Base-by-base conservation (phyloP, 2,329 filamentous ascomycete species). In the Colletotrichum horii region DNA sequence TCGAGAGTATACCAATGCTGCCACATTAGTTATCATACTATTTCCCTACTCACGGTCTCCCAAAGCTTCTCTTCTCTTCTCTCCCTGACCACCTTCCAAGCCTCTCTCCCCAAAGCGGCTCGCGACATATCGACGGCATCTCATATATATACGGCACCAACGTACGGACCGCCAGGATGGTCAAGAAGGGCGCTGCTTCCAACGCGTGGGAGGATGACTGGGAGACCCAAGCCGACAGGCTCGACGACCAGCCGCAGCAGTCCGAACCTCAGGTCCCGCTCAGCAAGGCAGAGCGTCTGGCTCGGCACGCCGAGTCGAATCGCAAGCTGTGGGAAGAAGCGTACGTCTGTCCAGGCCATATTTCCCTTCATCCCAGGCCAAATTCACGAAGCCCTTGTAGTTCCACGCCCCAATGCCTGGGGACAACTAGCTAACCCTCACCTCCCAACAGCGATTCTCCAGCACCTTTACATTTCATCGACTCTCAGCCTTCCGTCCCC, bases 191-290 rank as follows among this genome's bases (percentile, higher is more conserved):
- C 64, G 84, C 84, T 26, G 84, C 93, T 74, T 93, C 94, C 48
- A 92, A 96, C 83, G 96, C 95, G 24, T 98, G 96, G 96, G 95
- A 96, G 38, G 90, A 98, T 80, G 95, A 98, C 81, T 98, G 96
- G 96, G 95, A 96, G 83, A 86, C 88, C 8, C 90, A 94, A 82
- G 95, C 94, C 73, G 95, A 98, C 83, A 89, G 83, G 74, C 82
- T 84, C 64, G 81, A 82, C 43, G 83, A 85, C 77, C 85, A 85
- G 69, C 79, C 84, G n/a, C 80, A 83, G 36, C 79, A 80, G 71
- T 80, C 81, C 43, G 80, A 80, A 66, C 81, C 83, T 22, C 84
- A 85, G 79, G 83, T 83, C 61, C 84, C 84, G 58, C 83, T 95
- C 75, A 93, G 91, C 78, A 96, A 94, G 81, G 92, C 94, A 6